A percentile compares a stretch with the other conserved stretches of the same genome.
Conservation (phyloP, 1,139 yeast genomes). For the Hansenula anomala region DNA sequence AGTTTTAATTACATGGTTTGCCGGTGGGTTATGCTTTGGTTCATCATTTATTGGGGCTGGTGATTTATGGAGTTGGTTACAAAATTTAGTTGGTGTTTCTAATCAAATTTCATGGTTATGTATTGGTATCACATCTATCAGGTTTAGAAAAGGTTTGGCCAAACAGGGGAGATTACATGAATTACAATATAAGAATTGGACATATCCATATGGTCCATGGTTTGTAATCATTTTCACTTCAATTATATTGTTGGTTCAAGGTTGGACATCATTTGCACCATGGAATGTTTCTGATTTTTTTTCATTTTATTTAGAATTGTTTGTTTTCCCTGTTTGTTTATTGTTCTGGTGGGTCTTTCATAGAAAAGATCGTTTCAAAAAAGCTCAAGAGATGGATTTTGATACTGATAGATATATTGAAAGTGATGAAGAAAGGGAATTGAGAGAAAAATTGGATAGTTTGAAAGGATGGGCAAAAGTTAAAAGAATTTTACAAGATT, state of each 20-base stretch:
- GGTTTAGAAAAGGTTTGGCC: constrained; percentile 46
- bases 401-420: constrained; percentile 37
- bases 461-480: constrained; percentile 44
- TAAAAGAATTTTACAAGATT: constrained; percentile 30
- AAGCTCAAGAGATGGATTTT: constrained; percentile 54
- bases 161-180: constrained; percentile 34
- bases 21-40: constrained; percentile 31
- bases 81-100: constrained; percentile 33
- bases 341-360: constrained; percentile 39
- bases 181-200: constrained; percentile 39
- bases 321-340: constrained; percentile 45
- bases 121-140: constrained; percentile 39
- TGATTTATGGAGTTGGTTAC: constrained; percentile 33
- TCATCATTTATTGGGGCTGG: constrained; percentile 32
- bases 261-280: constrained; percentile 59
- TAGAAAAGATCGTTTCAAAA: constrained; percentile 43
- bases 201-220: constrained; percentile 63
- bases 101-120: constrained; percentile 34
- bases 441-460: constrained; percentile 34
- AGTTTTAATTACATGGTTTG: constrained; percentile 33
- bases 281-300: constrained; percentile 51
- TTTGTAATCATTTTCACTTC: constrained; percentile 43
- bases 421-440: constrained; percentile 38
- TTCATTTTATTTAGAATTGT: constrained; percentile 38
- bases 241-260: constrained; percentile 52